Conservation (phyloP, 495 filamentous ascomycete species). For the Tuber microsphaerosporum region DNA sequence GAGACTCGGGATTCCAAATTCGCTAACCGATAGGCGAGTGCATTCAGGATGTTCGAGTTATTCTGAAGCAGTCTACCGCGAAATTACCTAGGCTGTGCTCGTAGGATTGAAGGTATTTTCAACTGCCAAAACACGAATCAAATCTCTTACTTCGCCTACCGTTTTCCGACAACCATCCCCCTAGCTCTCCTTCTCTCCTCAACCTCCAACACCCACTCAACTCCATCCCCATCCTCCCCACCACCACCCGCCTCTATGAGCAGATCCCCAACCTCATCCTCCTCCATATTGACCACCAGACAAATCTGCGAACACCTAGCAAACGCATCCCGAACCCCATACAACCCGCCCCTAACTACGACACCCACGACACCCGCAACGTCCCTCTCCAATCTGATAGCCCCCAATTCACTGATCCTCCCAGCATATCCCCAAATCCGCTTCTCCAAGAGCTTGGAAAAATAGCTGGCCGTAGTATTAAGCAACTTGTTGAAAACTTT, state of each 20-base stretch:
- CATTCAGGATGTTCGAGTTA: background rate
- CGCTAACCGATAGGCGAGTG: background rate
- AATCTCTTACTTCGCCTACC: background rate
- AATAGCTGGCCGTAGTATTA: slow-evolving; percentile 62
- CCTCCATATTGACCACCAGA: slow-evolving; percentile 91
- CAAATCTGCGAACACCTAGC: slow-evolving; percentile 72
- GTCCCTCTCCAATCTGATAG: slow-evolving; percentile 81
- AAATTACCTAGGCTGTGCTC: background rate
- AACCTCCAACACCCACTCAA: slow-evolving; percentile 53
- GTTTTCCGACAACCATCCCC: slow-evolving; percentile 49
- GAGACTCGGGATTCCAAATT: background rate
- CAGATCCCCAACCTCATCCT: slow-evolving; percentile 90
- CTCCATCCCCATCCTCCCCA: slow-evolving; percentile 47
- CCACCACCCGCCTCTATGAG: slow-evolving; percentile 37
- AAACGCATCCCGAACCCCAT: slow-evolving; percentile 75
- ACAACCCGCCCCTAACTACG: slow-evolving; percentile 67
- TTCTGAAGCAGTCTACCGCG: background rate
- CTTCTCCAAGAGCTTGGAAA: slow-evolving; percentile 77
- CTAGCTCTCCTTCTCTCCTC: slow-evolving; percentile 59
- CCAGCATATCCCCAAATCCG: slow-evolving; percentile 78
- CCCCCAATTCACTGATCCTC: slow-evolving; percentile 72
- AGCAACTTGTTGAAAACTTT: slow-evolving; percentile 64
- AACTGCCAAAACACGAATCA: background rate
- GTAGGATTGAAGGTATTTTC: background rate
- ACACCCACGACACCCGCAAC: slow-evolving; percentile 69